Evolutionary conservation across 192 early-diverging fungal species (phyloP).

Genomic region (Coemansia sp.): DNA sequence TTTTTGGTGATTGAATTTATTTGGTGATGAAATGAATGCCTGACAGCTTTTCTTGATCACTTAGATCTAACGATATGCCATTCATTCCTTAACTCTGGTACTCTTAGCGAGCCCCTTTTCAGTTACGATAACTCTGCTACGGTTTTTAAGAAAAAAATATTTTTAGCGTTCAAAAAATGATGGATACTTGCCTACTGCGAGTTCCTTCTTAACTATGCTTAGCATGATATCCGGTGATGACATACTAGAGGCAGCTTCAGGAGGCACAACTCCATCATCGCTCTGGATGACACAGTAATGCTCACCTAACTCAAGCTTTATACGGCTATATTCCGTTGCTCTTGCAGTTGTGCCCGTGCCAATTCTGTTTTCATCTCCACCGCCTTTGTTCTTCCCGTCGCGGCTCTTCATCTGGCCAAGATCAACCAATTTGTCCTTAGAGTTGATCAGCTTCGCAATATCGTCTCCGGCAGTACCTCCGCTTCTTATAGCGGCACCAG

Average conservation of each 20-base stretch:
- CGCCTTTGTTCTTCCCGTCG: neutral
- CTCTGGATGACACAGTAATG: constrained; percentile 38
- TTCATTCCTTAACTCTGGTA: too few species aligned
- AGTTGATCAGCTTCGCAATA: constrained; percentile 31
- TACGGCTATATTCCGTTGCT: constrained; percentile 18
- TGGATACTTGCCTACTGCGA: constrained; percentile 25
- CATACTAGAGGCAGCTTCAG: constrained; percentile 31
- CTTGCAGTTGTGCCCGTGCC: neutral
- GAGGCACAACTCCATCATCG: constrained; percentile 27
- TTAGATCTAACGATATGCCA: too few species aligned
- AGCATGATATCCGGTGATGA: constrained; percentile 47
- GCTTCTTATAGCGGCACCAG: constrained; percentile 27
- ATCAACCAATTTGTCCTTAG: constrained; percentile 2
- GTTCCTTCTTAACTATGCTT: constrained; percentile 22
- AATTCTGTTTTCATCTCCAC: neutral
- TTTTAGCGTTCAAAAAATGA: too few species aligned
- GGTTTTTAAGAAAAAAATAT: too few species aligned
- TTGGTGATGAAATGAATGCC: too few species aligned
- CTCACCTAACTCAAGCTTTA: constrained; percentile 47
- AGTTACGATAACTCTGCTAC: too few species aligned
- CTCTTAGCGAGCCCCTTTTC: too few species aligned
- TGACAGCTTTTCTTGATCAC: too few species aligned
- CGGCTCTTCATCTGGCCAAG: constrained; percentile 4
- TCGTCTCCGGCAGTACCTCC: constrained; percentile 31
- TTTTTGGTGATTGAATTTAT: too few species aligned